Evolutionary conservation across 225 moss, liverwort and hornwort species (phyloP).

Genomic region (Climacium dendroides): DNA sequence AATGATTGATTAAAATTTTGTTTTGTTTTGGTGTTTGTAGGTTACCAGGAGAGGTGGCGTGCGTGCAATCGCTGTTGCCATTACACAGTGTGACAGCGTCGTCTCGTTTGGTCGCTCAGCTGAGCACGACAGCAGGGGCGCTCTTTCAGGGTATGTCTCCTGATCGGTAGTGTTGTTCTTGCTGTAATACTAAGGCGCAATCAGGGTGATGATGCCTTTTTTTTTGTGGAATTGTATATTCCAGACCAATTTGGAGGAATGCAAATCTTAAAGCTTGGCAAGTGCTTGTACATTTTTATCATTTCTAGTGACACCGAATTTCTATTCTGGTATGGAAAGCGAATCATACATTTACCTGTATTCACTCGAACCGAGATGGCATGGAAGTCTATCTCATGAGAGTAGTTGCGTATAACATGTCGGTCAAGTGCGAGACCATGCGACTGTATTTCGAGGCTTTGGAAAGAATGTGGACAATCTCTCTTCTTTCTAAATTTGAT

Average conservation of each 20-base stretch:
- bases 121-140: slow-evolving; percentile 67
- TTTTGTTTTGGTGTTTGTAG: slow-evolving; percentile 11
- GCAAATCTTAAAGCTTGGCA: background rate
- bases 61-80: slow-evolving; percentile 67
- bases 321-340: background rate
- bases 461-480: background rate
- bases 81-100: slow-evolving; percentile 72
- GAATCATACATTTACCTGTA: background rate
- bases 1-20: background rate
- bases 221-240: background rate
- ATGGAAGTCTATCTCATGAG: background rate
- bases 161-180: slow-evolving; percentile 53
- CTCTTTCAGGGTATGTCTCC: slow-evolving; percentile 94
- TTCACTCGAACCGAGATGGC: background rate
- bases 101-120: slow-evolving; percentile 67
- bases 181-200: background rate
- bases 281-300: background rate
- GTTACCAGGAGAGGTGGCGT: slow-evolving; percentile 71
- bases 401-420: background rate
- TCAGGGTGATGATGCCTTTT: background rate
- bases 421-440: background rate
- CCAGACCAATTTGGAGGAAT: background rate
- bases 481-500: background rate
- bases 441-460: background rate
- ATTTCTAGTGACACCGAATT: background rate